Base-by-base conservation (phyloP, 202 grass and related monocot genomes). In the Dendrocalamus latiflorus region DNA sequence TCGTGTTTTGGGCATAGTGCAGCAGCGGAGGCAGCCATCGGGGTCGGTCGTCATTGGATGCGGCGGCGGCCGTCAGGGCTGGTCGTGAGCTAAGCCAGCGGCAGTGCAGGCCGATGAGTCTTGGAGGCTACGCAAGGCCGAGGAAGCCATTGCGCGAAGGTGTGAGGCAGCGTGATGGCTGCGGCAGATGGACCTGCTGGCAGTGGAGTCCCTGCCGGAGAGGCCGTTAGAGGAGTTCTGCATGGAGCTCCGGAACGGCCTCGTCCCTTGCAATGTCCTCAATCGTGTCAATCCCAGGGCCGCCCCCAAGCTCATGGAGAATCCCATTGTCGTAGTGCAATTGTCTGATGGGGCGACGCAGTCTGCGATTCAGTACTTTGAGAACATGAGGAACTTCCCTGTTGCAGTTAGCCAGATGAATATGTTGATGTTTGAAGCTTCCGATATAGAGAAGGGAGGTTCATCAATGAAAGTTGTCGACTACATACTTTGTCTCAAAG, bases 321-420 rank as follows among this genome's bases (percentile, higher is more conserved):
- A 91, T 68, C 93, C 93, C 16, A 2, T 83, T 65, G 18, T 87
- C 10, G 24, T 86, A 5, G 77, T 91, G n/a, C 88, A 93, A 65
- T 91, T 83, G 7, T 85, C 71, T 0, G 93, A 96, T 69, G 90
- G 88, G 28, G 90, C 93, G 30, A 90, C 93, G 6, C 93, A 96
- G 56, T 96, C 88, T 15, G 93, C 90, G 0, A 96, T 96, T n/a
- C 93, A 96, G 62, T 96, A 96, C 72, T 96, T 96, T 5, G 90
- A 96, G 88, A 96, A 96, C 69, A 93, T 87, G 93, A 80, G 90
- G 70, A 96, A 96, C 65, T 96, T 96, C 56, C 90, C 93, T 66
- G 88, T 96, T 41, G 93, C 88, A 6, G 93, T 96, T 16, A 71
- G 81, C 9, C 74, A 81, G 21, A 96, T 96, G 93, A 88, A 96